Evolutionary conservation across 2,329 filamentous ascomycete genomes (phyloP), one percentile per base, ranked within the genome.

Genomic region (Pestalotiopsis sp.): DNA sequence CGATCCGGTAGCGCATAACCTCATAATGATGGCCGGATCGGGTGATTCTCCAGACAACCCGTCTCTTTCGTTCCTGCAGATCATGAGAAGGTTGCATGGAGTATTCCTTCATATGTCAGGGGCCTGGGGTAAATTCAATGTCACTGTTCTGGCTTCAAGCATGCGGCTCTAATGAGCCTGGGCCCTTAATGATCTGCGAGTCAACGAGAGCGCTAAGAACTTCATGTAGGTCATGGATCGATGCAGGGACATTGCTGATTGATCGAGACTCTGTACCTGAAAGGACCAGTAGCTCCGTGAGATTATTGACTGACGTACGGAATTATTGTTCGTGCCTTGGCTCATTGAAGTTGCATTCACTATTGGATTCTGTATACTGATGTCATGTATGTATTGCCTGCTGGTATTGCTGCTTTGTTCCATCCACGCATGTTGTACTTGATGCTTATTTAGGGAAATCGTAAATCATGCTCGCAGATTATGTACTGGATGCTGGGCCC

Each of bases 161-260:
- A 13, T 27, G 12, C 59, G 59, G 45, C 13, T 38, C 27, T 20
- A 62, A 41, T 20, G 14, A 20, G 31, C 31, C 27, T 12, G 20
- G 31, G 14, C 31, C 27, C 11, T 62, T 14, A 14, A 13, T 12
- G 59, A 62, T 62, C 59, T 9, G n/a, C 59, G 27, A 31, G 17
- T 62, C 31, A 39, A 64, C n/a, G 38, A 31, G 25, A 52, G 20
- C 61, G 45, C 63, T 65, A 65, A 57, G 25, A 31, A 45, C 20
- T 65, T 65, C 25, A 57, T 11, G 38, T 65, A 65, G 41, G 63
- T 65, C 63, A 65, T 65, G 31, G 31, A 36, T 36, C 31, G 31
- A 36, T 36, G 31, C 7, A 36, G 31, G 31, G 31, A 36, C 31
- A 36, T 9, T 9, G 31, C 31, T 65, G 63, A 58, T 57, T 49